These are phyloP conservation scores for Thalassiosira gravida DNA, from an alignment of 352 stramenopile genomes.

Conservation along the genomic window DNA sequence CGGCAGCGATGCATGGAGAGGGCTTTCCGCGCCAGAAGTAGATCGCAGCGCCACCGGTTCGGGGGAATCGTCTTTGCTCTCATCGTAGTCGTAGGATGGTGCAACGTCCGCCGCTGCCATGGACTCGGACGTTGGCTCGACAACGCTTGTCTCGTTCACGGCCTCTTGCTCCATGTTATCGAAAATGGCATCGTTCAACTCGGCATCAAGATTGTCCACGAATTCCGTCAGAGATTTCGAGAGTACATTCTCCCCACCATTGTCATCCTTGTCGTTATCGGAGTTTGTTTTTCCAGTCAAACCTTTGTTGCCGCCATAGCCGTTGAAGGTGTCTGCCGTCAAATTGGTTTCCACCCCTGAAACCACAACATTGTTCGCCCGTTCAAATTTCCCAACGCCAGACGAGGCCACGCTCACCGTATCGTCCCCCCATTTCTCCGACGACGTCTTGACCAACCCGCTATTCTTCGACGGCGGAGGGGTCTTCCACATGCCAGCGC, in stretches of 20 bases:
- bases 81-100: constrained; percentile 23
- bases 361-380: too few species aligned
- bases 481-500: constrained; percentile 30
- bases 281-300: not conserved
- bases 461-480: constrained; percentile 1
- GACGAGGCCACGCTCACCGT: too few species aligned
- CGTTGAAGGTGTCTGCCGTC: constrained; percentile 6
- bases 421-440: not conserved
- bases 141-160: too few species aligned
- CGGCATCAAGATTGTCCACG: constrained; percentile 43
- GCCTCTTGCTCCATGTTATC: too few species aligned
- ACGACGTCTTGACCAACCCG: not conserved
- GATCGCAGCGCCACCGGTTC: constrained; percentile 14
- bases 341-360: not conserved
- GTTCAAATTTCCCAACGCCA: too few species aligned
- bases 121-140: not conserved
- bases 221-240: constrained; percentile 43
- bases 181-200: constrained; percentile 47
- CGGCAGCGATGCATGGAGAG: too few species aligned
- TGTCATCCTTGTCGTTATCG: not conserved
- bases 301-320: not conserved
- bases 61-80: constrained; percentile 30
- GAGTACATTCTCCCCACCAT: not conserved
- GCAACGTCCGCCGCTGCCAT: not conserved
- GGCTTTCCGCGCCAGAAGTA: too few species aligned